Evolutionary conservation across 345 rosid genomes (phyloP).

Genomic region (Melastoma malabathricum): DNA sequence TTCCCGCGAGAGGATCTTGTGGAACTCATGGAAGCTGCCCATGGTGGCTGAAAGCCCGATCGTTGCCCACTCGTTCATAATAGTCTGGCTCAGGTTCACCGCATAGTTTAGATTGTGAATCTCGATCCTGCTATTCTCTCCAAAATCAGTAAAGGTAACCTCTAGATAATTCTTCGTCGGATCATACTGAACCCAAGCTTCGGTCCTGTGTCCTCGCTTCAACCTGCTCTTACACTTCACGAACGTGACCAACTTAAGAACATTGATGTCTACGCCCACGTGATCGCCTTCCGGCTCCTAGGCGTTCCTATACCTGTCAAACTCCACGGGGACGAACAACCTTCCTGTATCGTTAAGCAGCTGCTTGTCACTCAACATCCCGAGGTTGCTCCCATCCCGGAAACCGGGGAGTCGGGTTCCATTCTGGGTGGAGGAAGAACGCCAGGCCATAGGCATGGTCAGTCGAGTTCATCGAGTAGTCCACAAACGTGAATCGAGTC

Average conservation of each 20-base stretch:
- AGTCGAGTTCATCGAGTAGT: neutral
- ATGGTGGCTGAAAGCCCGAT: conserved; percentile 23
- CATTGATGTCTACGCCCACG: conserved; percentile 17
- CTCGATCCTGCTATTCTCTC: neutral
- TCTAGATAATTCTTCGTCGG: conserved; percentile 6
- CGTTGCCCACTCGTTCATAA: conserved; percentile 8
- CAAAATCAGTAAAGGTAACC: conserved; percentile 8
- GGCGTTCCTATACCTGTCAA: conserved; percentile 9
- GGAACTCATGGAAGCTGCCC: conserved; percentile 4
- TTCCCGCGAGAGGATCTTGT: conserved; percentile 12
- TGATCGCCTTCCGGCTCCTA: conserved; percentile 14
- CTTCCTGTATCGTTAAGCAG: neutral
- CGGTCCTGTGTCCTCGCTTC: neutral
- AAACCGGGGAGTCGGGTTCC: neutral
- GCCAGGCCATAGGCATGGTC: conserved; percentile 1
- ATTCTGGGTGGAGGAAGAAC: conserved; percentile 4
- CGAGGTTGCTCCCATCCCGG: conserved; percentile 5
- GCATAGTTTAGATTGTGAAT: neutral
- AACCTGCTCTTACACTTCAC: conserved; percentile 2
- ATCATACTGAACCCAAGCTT: conserved; percentile 21
- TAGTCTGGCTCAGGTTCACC: conserved; percentile 5
- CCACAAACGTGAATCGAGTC: conserved; percentile 13
- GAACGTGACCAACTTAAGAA: conserved; percentile 6
- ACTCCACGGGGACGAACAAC: conserved; percentile 15
- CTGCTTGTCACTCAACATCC: conserved; percentile 6